Evolutionary conservation across 148 eudicot genomes (phyloP).

Genomic region (Fallopia convolvulus): DNA sequence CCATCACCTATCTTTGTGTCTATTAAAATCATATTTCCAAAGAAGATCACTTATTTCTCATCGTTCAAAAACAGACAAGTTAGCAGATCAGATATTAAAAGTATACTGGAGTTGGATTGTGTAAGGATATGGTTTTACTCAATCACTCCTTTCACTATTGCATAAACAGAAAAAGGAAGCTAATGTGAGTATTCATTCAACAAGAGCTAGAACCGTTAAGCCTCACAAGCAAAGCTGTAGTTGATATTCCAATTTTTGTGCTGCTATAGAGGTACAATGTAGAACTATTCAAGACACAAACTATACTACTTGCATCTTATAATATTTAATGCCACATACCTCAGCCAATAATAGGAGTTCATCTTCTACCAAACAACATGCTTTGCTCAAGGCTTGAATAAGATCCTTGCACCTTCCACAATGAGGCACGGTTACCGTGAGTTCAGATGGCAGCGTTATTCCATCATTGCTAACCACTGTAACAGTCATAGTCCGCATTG

Average conservation of each 20-base stretch:
- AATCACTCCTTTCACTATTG: neutral
- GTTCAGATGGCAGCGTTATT: conserved; percentile 31
- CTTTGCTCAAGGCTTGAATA: conserved; percentile 47
- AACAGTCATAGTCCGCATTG: conserved; percentile 65
- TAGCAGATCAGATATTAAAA: neutral
- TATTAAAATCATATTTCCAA: neutral
- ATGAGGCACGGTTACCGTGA: conserved; percentile 62
- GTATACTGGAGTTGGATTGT: neutral
- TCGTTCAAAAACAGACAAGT: neutral
- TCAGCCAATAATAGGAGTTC: conserved; percentile 66
- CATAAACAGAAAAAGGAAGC: neutral
- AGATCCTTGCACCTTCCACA: conserved; percentile 67
- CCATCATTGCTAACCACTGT: conserved; percentile 66
- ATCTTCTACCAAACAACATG: conserved; percentile 48
- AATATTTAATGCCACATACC: conserved; percentile 34
- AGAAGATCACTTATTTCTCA: neutral
- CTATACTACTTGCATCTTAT: neutral
- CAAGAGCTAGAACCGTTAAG: neutral
- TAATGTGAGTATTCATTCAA: neutral
- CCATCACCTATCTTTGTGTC: neutral
- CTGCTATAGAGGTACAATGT: neutral
- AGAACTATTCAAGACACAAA: neutral
- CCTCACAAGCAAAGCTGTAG: neutral
- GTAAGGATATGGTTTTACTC: neutral
- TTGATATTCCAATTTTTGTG: neutral